Base-by-base conservation (phyloP, 2,329 filamentous ascomycete species). In the Colletotrichum orchidophilum region DNA sequence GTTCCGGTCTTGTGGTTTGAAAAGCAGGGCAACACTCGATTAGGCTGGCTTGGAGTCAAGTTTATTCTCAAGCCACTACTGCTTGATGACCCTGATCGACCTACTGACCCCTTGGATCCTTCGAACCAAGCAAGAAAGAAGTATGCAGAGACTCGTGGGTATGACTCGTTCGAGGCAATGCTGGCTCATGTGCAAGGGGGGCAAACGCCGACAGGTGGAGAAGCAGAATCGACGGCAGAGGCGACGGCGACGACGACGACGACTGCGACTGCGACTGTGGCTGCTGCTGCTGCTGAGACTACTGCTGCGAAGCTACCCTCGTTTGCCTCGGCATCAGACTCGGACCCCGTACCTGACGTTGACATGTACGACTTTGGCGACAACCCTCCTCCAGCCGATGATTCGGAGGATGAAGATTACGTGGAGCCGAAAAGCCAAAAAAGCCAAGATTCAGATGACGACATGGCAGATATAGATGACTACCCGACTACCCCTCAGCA, bases 1-100 rank as follows among this genome's bases (percentile, higher is more conserved):
- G 71, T 74, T 18, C 74, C 74, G 5, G 67, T 75, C 11, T 46
- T 75, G 50, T 75, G 74, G 66, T 75, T 74, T n/a, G 70, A 74
- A 35, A 29, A 63, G 4, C 64, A 70, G 27, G 66, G 79, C 9
- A 55, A 70, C 31, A 70, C 63, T 27, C 54, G 66, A 12, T 54
- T 72, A 26, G 70, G 70, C 31, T 72, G 70, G 70, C 50, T 72
- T 5, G 61, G 49, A 27, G 54, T 64, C 12, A 55, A 55, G 46
- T 50, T 35, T 24, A 24, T 60, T 24, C 42, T 72, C 35, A 58
- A 42, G 11, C 68, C 70, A 24, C 49, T 72, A 49, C 46, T 50
- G 9, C 66, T 72, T 31, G 65, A 72, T n/a, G 70, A 72, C 18
- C 70, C 70, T 7, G 55, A 65, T 13, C 66, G 53, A 21, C 39